Base-by-base conservation (phyloP, 768 basidiomycete species). In the Pulveroboletus sp. region DNA sequence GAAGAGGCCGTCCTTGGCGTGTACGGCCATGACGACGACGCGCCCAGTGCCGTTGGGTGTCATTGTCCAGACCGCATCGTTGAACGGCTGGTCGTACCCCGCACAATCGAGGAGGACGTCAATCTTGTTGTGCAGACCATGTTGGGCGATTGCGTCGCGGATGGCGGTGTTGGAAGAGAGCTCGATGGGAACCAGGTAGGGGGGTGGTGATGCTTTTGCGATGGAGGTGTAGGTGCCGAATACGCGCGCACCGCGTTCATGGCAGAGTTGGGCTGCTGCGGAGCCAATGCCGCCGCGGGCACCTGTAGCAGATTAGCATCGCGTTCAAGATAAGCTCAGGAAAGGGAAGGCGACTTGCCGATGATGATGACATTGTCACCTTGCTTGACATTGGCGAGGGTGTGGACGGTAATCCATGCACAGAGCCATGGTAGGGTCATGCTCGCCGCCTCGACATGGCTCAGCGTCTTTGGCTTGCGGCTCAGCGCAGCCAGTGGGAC, bases 341-440 rank as follows among this genome's bases (percentile, higher is more conserved):
- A 11, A 20, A 21, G 6, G 14, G 40, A 16, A 25, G 12, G 1
- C 5, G 8, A 27, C 56, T 11, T 20, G 64, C 67, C 67, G 21
- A 68, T 60, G 47, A 68, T 69, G 39, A 68, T 31, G 5, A 70
- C 65, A 34, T 67, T 69, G 24, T 68, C 67, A 12, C 62, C 68
- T 17, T 56, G 12, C 39, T 65, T 69, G 41, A 70, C 59, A 9
- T 61, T 51, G 17, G 67, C 66, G 13, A 70, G 68, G 14, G 56
- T 68, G 10, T 70, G 52, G 12, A 68, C 65, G 1, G 67, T 68
- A 55, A 70, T 70, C 69, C 69, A 68, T 7, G 69, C 69, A 43
- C 67, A 68, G 21, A 69, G 56, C 67, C 68, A 69, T 0, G 59
- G 59, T 6, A 68, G 67, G 0, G 66, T 64, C 59, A 68, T 67